A percentile compares a stretch with the other conserved stretches of the same genome.
Evolutionary conservation across 2,329 filamentous ascomycete genomes (phyloP).

Genomic region (Epichloe coenophiala): DNA sequence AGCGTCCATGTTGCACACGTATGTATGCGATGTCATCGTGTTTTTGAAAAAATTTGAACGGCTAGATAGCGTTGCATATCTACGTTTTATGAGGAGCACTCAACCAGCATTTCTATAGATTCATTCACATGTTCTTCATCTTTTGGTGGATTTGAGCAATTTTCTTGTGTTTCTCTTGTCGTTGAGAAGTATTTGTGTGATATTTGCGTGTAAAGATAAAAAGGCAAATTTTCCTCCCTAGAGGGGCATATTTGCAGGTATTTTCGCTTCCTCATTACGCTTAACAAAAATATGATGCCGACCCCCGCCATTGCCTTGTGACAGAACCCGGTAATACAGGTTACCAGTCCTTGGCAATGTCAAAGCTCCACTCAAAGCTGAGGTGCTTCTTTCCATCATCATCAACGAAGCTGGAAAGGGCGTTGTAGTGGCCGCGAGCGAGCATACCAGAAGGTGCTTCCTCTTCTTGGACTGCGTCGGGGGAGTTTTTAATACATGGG

Average conservation of each 20-base stretch:
- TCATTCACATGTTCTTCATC: not conserved
- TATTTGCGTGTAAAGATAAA: not conserved
- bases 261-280: conserved; percentile 11
- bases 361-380: conserved; percentile 89
- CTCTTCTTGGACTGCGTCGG: conserved; percentile 62
- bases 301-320: not conserved
- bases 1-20: not conserved
- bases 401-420: conserved; percentile 81
- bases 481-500: not conserved
- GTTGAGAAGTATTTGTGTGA: not conserved
- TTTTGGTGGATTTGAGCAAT: not conserved
- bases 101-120: not conserved
- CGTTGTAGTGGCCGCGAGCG: conserved; percentile 79
- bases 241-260: conserved; percentile 6
- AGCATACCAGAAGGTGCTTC: conserved; percentile 88
- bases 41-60: not conserved
- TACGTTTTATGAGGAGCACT: not conserved
- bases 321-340: conserved; percentile 2
- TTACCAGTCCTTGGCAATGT: conserved; percentile 94
- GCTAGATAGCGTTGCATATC: not conserved
- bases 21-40: not conserved
- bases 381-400: conserved; percentile 88
- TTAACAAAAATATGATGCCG: conserved; percentile 5
- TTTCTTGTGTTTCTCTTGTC: not conserved
- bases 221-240: not conserved